Evolutionary conservation across 306 rosid species (phyloP).

Genomic region (Sicyos edulis): DNA sequence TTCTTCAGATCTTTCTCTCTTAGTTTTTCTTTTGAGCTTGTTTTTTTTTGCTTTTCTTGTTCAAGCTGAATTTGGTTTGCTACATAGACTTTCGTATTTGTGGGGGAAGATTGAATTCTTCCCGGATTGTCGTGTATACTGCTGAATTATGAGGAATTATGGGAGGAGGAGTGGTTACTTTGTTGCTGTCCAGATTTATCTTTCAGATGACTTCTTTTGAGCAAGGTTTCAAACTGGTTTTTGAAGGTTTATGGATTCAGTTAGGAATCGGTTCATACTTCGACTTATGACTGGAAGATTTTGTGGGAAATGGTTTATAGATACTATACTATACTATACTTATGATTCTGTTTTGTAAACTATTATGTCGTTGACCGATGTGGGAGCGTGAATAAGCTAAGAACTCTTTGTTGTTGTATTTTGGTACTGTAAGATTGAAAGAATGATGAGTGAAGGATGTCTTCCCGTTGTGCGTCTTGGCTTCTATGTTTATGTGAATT

Average conservation of each 20-base stretch:
- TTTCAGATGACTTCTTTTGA: not conserved
- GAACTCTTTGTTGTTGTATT: not conserved
- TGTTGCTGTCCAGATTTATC: not conserved
- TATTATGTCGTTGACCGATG: not conserved
- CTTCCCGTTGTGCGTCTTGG: not conserved
- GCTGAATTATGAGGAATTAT: not conserved
- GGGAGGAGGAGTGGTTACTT: not conserved
- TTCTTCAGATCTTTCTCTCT: conserved; percentile 8
- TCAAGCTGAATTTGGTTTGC: not conserved
- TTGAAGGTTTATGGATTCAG: not conserved
- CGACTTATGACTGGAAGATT: not conserved
- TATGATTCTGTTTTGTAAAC: conserved; percentile 6
- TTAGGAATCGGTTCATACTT: not conserved
- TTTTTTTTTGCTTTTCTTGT: not conserved
- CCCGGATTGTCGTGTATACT: not conserved
- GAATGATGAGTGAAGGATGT: no score
- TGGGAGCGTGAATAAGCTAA: not conserved
- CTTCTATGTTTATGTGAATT: not conserved
- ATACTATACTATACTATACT: not conserved
- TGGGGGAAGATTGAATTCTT: no score
- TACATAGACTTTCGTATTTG: not conserved
- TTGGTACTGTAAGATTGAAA: not conserved
- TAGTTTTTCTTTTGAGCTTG: not conserved
- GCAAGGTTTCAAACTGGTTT: not conserved
- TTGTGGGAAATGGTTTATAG: not conserved